Evolutionary conservation across 169 alveolate genomes (phyloP).

Genomic region (Plasmodium knowlesi): DNA sequence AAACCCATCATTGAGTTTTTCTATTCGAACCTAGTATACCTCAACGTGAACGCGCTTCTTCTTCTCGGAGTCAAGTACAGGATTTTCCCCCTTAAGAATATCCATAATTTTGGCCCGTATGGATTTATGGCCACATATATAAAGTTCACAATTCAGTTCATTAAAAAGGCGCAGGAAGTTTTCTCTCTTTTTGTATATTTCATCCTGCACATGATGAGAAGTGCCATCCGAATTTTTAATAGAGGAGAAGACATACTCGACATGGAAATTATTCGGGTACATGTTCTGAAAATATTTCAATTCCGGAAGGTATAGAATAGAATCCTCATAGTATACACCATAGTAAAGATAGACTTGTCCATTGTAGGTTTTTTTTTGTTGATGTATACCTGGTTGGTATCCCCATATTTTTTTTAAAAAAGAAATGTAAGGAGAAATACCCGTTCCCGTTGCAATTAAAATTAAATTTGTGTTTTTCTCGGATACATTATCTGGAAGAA

Average conservation of each 20-base stretch:
- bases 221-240: conserved; percentile 23
- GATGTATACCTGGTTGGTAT: neutral
- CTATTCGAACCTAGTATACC: conserved; percentile 13
- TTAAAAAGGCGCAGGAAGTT: conserved; percentile 38
- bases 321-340: conserved; percentile 79
- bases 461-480: conserved; percentile 71
- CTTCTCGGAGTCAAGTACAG: neutral
- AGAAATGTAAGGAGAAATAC: conserved; percentile 81
- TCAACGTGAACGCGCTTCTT: conserved; percentile 50
- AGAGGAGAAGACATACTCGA: conserved; percentile 76
- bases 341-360: conserved; percentile 66
- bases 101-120: conserved; percentile 38
- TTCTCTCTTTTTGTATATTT: conserved; percentile 33
- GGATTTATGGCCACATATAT: conserved; percentile 66
- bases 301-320: conserved; percentile 75
- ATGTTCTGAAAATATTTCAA: conserved; percentile 71
- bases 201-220: conserved; percentile 61
- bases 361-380: conserved; percentile 2
- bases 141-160: conserved; percentile 29
- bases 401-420: conserved; percentile 72
- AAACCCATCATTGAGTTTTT: neutral
- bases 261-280: conserved; percentile 66
- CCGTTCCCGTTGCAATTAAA: conserved; percentile 85
- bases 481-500: conserved; percentile 30
- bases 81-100: conserved; percentile 12